Percentiles rank a stretch among this genome's conserved stretches.
These are phyloP conservation scores for Endotrypanum monterogeii DNA, from an alignment of 208 protist genomes.

Conservation along the genomic window DNA sequence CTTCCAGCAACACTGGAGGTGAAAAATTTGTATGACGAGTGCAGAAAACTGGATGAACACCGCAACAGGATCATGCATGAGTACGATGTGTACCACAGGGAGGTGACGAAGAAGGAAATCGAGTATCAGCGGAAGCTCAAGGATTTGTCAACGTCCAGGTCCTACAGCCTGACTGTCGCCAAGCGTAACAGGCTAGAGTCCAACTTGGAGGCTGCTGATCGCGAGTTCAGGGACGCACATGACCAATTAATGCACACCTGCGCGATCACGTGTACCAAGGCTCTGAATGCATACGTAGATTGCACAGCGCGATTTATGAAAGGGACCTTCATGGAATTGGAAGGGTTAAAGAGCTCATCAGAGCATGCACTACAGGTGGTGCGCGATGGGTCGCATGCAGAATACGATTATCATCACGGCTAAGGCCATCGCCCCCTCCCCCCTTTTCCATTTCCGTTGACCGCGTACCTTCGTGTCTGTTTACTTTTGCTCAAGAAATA, in stretches of 20 bases:
- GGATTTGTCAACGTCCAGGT: slow-evolving; percentile 48
- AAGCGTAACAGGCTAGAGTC: slow-evolving; percentile 46
- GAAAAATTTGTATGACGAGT: slow-evolving; percentile 50
- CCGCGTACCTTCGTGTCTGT: slow-evolving; percentile 1
- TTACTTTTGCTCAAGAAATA: background rate
- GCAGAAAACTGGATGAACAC: slow-evolving; percentile 40
- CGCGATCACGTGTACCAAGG: slow-evolving; percentile 16
- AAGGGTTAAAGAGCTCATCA: slow-evolving; percentile 13
- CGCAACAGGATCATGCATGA: slow-evolving; percentile 50
- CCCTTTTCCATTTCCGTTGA: background rate
- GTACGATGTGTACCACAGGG: slow-evolving; percentile 59
- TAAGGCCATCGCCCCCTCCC: background rate
- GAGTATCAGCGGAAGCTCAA: slow-evolving; percentile 61
- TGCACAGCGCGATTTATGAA: slow-evolving; percentile 38
- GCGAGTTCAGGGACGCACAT: slow-evolving; percentile 53
- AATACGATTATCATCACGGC: slow-evolving; percentile 6
- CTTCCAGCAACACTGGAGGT: slow-evolving; percentile 31
- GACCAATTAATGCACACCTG: slow-evolving; percentile 34
- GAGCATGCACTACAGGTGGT: slow-evolving; percentile 10
- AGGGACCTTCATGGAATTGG: slow-evolving; percentile 25
- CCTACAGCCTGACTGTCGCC: slow-evolving; percentile 39
- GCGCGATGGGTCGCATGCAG: slow-evolving; percentile 10
- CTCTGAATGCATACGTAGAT: slow-evolving; percentile 34
- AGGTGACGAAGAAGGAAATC: slow-evolving; percentile 50
- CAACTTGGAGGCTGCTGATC: slow-evolving; percentile 39